phyloP scores from a whole-genome alignment of 2,329 filamentous ascomycete species.

The Beauveria varroae region DNA sequence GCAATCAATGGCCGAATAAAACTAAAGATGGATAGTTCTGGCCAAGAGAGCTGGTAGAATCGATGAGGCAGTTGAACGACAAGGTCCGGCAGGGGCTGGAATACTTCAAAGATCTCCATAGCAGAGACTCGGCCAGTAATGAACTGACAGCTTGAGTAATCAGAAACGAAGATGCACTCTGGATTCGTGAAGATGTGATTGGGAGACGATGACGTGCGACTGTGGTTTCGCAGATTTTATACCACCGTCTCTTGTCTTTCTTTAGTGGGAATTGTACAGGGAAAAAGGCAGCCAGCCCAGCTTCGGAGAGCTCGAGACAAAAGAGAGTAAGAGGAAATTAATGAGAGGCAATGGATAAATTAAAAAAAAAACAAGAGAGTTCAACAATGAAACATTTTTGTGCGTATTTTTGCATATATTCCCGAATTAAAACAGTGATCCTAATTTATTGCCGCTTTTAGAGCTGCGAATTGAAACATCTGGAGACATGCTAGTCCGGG shows the following conservation, averaged over 20 bases:
- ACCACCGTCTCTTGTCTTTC: background rate
- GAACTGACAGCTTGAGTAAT: background rate
- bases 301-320: background rate
- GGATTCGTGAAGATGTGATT: background rate
- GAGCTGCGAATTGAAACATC: no score
- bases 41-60: background rate
- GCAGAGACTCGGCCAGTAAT: background rate
- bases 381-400: background rate
- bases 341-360: background rate
- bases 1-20: background rate
- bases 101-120: slow-evolving; percentile 1
- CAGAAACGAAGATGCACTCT: background rate
- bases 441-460: no score
- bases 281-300: background rate
- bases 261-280: background rate
- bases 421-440: no score
- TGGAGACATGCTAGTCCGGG: no score
- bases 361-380: background rate
- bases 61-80: background rate
- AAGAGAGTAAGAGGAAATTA: background rate
- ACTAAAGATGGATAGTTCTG: background rate
- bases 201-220: background rate
- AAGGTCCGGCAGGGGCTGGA: slow-evolving; percentile 1
- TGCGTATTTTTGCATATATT: no score
- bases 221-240: background rate